Evolutionary conservation across 2,329 filamentous ascomycete species (phyloP), one percentile per base, ranked within the genome.

Genomic region (Aspergillus luchuensis): DNA sequence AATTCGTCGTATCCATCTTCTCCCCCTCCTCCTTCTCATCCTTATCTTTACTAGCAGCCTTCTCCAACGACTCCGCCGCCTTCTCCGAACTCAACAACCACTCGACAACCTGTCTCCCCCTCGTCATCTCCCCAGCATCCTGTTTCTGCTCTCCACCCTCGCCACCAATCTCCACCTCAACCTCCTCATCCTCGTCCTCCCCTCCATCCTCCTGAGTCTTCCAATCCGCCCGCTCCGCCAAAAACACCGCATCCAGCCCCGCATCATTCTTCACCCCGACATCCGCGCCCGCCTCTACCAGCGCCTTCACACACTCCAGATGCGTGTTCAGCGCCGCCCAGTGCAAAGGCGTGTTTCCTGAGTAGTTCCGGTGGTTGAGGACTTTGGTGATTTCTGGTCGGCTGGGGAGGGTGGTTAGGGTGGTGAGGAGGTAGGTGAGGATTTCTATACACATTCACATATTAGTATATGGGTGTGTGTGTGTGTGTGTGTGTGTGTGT

Each of bases 321-420:
- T 97, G 93, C 1, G 93, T 93, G 57, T 96, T 95, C 58, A 97
- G 80, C 0, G 92, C 91, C 0, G 94, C 94, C 93, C 93, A 98
- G 79, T 99, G 95, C 60, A 99, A 81, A 0, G 92, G 86, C 0
- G 94, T 97, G 79, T 97, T 98, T 48, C 92, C 93, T 49, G 90
- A 89, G 63, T 87, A 81, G 72, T 99, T 99, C 63, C 85, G 82
- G 74, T 80, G 76, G 73, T 81, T 78, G 53, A 82, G 57, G 3
- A 80, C 68, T 4, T 70, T 63, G 7, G 64, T 36, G 11, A 36
- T 60, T 47, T 68, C 30, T 58, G 67, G 45, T 0, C 50, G 15
- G 30, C 36, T 36, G 17, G 55, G 21, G 8, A 59, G 41, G n/a
- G 25, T 28, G 28, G 66, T 63, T 56, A 84, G 73, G 25, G 73